These are phyloP conservation scores for Acanthamoeba lenticulata DNA, from an alignment of 208 protist genomes.

Conservation along the genomic window DNA sequence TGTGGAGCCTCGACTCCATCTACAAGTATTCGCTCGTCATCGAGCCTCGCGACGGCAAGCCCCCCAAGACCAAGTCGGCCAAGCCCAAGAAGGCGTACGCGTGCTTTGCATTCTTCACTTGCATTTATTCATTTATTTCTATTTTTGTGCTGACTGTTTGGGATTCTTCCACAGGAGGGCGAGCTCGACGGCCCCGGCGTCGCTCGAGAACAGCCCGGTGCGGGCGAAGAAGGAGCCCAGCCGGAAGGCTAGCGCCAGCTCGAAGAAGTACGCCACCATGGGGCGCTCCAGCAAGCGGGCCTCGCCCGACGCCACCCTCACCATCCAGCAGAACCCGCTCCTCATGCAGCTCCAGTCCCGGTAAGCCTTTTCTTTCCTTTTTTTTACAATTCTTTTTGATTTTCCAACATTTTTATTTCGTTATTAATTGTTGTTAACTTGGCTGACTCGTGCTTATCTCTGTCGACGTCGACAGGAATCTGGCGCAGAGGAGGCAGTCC, in stretches of 20 bases:
- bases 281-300: background rate
- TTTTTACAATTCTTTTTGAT: no score
- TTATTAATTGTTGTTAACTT: no score
- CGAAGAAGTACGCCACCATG: slow-evolving; percentile 34
- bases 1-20: slow-evolving; percentile 14
- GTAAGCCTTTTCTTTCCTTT: no score
- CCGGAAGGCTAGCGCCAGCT: background rate
- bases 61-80: background rate
- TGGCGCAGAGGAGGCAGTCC: background rate
- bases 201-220: background rate
- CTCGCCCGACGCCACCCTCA: background rate
- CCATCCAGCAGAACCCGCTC: slow-evolving; percentile 7
- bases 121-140: no score
- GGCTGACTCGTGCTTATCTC: background rate
- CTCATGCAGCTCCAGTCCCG: slow-evolving; percentile 37
- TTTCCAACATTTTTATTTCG: no score
- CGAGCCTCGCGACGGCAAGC: slow-evolving; percentile 18
- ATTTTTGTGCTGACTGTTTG: background rate
- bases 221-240: background rate
- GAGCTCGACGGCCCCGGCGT: background rate
- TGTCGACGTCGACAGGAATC: background rate
- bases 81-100: slow-evolving; percentile 22
- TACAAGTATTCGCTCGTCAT: slow-evolving; percentile 36
- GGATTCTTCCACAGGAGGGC: background rate
- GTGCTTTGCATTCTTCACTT: no score